Evolutionary conservation across 1,284 basidiomycete genomes (phyloP).

Genomic region (Irpex sp.): DNA sequence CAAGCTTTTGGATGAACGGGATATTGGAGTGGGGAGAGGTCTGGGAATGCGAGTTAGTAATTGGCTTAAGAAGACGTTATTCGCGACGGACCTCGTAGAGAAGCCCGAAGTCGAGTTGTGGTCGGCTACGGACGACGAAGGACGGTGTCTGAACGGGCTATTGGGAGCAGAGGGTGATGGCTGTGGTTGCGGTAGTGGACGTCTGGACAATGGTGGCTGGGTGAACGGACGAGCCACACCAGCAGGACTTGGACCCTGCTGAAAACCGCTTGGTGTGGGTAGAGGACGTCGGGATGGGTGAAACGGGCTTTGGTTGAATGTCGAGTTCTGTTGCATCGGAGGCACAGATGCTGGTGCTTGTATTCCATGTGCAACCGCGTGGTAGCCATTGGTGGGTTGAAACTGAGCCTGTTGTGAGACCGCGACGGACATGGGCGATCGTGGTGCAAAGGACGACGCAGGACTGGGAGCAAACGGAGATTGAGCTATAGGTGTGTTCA

Average conservation of each 20-base stretch:
- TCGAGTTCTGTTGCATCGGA: background rate
- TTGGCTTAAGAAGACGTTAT: background rate
- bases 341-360: background rate
- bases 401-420: background rate
- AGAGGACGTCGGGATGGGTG: conserved; percentile 6
- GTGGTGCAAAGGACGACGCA: background rate
- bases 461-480: background rate
- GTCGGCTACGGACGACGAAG: conserved; percentile 6
- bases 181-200: conserved; percentile 4
- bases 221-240: background rate
- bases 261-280: conserved; percentile 4
- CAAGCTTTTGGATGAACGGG: conserved; percentile 19
- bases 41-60: conserved; percentile 14
- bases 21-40: conserved; percentile 19
- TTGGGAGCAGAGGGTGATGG: conserved; percentile 5
- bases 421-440: background rate
- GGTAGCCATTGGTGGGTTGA: background rate
- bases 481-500: background rate
- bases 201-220: conserved; percentile 1
- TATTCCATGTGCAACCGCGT: background rate
- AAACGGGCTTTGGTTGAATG: background rate
- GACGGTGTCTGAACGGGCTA: conserved; percentile 7
- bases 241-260: background rate
- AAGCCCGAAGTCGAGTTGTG: conserved; percentile 1
- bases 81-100: conserved; percentile 1